Evolutionary conservation across 2,329 filamentous ascomycete genomes (phyloP).

Genomic region (Colletotrichum sp.): DNA sequence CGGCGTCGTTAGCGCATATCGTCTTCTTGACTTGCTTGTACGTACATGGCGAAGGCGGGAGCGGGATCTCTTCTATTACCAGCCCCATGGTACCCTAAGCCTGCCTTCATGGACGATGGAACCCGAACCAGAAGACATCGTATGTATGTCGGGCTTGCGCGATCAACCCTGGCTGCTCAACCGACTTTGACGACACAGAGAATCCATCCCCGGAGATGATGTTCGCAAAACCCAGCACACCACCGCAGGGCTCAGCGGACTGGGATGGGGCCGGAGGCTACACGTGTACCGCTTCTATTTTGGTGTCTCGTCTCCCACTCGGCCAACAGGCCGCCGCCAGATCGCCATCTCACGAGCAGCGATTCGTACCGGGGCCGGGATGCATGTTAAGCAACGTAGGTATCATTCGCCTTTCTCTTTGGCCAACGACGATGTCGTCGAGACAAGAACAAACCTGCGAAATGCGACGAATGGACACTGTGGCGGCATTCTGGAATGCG

Average conservation of each 20-base stretch:
- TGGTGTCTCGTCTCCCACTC: background rate
- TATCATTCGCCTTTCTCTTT: background rate
- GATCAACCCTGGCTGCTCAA: background rate
- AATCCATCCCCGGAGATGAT: slow-evolving; percentile 9
- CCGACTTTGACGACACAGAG: background rate
- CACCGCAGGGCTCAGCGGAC: background rate
- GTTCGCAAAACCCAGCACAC: background rate
- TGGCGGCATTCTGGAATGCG: background rate
- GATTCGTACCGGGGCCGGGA: background rate
- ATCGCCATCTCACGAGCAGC: background rate
- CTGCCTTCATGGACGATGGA: background rate
- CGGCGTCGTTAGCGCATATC: background rate
- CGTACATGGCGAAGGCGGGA: background rate
- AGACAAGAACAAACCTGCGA: background rate
- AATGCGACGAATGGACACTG: background rate
- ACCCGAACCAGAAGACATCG: background rate
- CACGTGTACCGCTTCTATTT: slow-evolving; percentile 20
- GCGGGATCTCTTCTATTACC: background rate
- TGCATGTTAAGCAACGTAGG: background rate
- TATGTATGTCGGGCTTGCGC: background rate
- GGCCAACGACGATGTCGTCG: background rate
- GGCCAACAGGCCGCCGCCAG: background rate
- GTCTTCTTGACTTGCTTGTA: background rate
- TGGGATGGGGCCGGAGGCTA: background rate
- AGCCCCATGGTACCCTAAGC: background rate